phyloP scores from a whole-genome alignment of 306 rosid species.

The Ammopiptanthus mongolicus region DNA sequence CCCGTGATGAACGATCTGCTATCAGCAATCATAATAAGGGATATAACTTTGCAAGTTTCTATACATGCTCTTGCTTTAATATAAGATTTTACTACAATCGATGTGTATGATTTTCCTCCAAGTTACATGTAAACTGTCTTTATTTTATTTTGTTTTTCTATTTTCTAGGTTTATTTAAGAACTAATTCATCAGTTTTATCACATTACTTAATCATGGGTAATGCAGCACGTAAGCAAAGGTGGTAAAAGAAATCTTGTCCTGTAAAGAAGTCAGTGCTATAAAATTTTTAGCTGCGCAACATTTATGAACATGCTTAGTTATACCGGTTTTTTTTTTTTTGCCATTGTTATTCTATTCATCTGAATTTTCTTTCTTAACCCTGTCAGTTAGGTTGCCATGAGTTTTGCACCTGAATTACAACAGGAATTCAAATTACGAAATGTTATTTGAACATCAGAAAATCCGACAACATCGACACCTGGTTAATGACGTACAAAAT shows the following conservation, averaged over 20 bases:
- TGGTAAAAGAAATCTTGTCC: neutral
- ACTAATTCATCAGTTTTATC: neutral
- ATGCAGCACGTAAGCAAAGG: neutral
- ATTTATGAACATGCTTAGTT: too few species aligned
- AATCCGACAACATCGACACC: too few species aligned
- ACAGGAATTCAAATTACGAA: too few species aligned
- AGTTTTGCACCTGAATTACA: too few species aligned
- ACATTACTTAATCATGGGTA: neutral
- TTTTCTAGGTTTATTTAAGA: neutral
- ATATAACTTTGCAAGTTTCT: neutral
- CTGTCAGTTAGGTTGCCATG: too few species aligned
- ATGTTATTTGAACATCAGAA: too few species aligned
- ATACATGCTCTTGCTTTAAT: neutral
- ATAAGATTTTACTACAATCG: neutral
- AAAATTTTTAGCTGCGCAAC: too few species aligned
- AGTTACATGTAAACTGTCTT: neutral
- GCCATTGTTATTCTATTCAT: too few species aligned
- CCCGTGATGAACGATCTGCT: slow-evolving; percentile 73
- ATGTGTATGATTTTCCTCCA: neutral
- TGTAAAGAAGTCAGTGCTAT: neutral
- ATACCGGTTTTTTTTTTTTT: too few species aligned
- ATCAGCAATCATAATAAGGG: slow-evolving; percentile 26
- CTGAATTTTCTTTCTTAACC: too few species aligned
- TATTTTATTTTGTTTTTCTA: neutral
- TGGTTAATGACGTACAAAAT: too few species aligned